A percentile compares a stretch with the other conserved stretches of the same genome.
phyloP scores from a whole-genome alignment of 164 flowering plant species.

The Sextonia rubra region DNA sequence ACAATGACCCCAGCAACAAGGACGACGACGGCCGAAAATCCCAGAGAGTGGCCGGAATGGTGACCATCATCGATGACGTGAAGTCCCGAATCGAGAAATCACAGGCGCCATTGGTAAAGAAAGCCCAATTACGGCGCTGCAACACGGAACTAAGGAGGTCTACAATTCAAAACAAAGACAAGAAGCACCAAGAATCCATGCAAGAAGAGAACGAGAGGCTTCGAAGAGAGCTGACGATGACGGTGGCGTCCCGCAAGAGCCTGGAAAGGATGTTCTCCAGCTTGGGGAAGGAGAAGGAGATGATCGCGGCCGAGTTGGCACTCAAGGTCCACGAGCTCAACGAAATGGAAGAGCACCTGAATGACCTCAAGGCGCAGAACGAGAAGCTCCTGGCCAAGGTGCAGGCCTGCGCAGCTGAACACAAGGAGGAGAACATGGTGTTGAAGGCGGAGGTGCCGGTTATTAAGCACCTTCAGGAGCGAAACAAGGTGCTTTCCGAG shows the following conservation, averaged over 20 bases:
- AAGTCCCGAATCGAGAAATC: slow-evolving; percentile 46
- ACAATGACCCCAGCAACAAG: slow-evolving; percentile 37
- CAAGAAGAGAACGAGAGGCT: slow-evolving; percentile 51
- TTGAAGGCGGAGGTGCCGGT: slow-evolving; percentile 4
- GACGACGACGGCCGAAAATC: slow-evolving; percentile 33
- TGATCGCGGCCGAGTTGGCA: slow-evolving; percentile 72
- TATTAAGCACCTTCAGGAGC: slow-evolving; percentile 44
- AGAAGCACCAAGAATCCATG: slow-evolving; percentile 10
- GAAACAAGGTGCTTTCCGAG: slow-evolving; percentile 61
- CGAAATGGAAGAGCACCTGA: slow-evolving; percentile 61
- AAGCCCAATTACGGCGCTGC: slow-evolving; percentile 51
- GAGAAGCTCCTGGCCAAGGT: slow-evolving; percentile 49
- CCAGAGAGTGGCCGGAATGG: slow-evolving; percentile 60
- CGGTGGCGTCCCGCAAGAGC: slow-evolving; percentile 58
- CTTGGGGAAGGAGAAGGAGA: slow-evolving; percentile 84
- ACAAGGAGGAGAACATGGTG: slow-evolving; percentile 33
- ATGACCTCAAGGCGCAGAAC: slow-evolving; percentile 67
- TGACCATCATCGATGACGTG: slow-evolving; percentile 56
- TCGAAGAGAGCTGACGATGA: slow-evolving; percentile 46
- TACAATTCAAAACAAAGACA: slow-evolving; percentile 27
- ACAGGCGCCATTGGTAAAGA: slow-evolving; percentile 22
- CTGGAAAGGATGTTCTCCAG: slow-evolving; percentile 77
- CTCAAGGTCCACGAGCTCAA: slow-evolving; percentile 54
- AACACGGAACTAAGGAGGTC: slow-evolving; percentile 36
- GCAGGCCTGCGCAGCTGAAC: slow-evolving; percentile 34